Evolutionary conservation across 225 moss, liverwort and hornwort genomes (phyloP), one percentile per base, ranked within the genome.

Genomic region (Pleurozium schreberi): DNA sequence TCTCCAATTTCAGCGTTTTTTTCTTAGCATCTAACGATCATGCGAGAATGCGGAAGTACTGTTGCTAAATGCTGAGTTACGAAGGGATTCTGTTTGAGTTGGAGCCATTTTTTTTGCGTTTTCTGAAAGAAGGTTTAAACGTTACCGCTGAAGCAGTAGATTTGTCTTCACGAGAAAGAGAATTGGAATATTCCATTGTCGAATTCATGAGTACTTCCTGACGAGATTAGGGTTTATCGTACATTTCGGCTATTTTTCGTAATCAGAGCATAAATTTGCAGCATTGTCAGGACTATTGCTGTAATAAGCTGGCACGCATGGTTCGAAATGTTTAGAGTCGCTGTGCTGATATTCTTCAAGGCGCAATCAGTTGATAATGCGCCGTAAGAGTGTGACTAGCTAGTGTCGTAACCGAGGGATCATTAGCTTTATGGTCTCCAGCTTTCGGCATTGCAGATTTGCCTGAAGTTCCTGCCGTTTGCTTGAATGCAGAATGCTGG

Each of bases 401-500:
- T 33, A 82, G 76, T 42, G 58, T 87, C 50, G 40, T 50, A 79
- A 64, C 25, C 14, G 10, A 58, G 12, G n/a, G 63, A 42, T 74
- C 26, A 53, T 65, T 36, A 38, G 82, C 82, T 49, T 61, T 53
- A 45, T 58, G 33, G 47, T 71, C 88, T 27, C 36, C 52, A 81
- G 60, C 61, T 82, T 81, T 63, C 58, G 65, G 58, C 84, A 40
- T 42, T 89, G 47, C 63, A 53, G 55, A 60, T 83, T 76, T 18
- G 30, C 14, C 52, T 60, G 52, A 89, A 85, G 25, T 79, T 47
- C 26, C 38, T 47, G 30, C 64, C 68, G 64, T 78, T 62, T 81
- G 69, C 74, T 82, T 69, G 81, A 50, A 67, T 83, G 89, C 92
- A 91, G 94, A 90, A 87, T 90, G 85, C 85, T 92, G 75, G 87